Conservation (phyloP, 2,329 filamentous ascomycete genomes). For the Aspergillus terreus region DNA sequence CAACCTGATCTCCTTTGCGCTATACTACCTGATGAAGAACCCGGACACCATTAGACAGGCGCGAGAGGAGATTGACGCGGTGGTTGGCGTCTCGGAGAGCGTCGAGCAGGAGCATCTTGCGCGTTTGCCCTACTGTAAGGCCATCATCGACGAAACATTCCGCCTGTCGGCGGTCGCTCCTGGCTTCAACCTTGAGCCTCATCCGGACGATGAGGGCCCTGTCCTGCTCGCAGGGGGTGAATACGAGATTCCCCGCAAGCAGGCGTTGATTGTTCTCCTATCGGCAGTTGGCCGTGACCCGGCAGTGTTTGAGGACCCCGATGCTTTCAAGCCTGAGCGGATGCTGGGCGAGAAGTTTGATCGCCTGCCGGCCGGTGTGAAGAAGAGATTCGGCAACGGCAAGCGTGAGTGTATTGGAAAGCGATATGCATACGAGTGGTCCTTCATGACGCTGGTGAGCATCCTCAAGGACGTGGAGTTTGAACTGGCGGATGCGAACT, state of each 20-base stretch:
- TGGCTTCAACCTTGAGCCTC: conserved; percentile 52
- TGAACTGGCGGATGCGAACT: conserved; percentile 54
- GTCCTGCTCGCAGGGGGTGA: conserved; percentile 57
- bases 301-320: conserved; percentile 60
- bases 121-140: conserved; percentile 64
- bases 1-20: conserved; percentile 61
- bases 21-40: conserved; percentile 63
- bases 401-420: conserved; percentile 67
- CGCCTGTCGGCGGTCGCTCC: conserved; percentile 61
- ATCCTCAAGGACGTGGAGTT: conserved; percentile 70
- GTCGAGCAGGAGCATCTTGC: conserved; percentile 53
- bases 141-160: conserved; percentile 64
- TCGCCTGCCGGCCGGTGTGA: conserved; percentile 58
- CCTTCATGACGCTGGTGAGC: conserved; percentile 57
- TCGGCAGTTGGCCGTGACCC: conserved; percentile 61
- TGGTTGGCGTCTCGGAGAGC: conserved; percentile 20
- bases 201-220: conserved; percentile 12
- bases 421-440: conserved; percentile 72
- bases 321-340: conserved; percentile 65
- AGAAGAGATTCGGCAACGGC: conserved; percentile 73
- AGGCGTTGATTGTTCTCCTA: conserved; percentile 52
- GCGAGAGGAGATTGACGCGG: conserved; percentile 62
- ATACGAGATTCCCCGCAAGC: conserved; percentile 55
- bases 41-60: conserved; percentile 58
- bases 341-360: conserved; percentile 69